Conservation (phyloP, 176 grass and related monocot genomes). For the Microstegium vimineum region DNA sequence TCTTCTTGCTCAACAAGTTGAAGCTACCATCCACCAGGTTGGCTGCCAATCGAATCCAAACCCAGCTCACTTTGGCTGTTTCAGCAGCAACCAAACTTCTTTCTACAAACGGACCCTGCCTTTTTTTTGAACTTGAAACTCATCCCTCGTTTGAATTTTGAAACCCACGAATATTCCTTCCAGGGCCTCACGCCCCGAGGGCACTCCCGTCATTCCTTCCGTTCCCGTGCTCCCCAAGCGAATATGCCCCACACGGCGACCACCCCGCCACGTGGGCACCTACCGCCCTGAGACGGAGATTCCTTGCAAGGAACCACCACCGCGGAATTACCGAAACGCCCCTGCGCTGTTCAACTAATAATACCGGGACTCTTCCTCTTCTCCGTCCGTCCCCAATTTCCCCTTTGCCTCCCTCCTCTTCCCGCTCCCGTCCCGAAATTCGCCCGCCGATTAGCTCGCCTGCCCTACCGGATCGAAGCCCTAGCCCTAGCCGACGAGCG, state of each 20-base stretch:
- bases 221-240: background rate
- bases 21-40: too few species aligned
- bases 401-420: background rate
- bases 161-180: slow-evolving; percentile 1
- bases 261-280: background rate
- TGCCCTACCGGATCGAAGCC: background rate
- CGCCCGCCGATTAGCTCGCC: background rate
- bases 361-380: background rate
- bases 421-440: slow-evolving; percentile 22
- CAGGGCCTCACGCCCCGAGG: background rate
- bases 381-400: background rate
- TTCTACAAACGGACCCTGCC: background rate
- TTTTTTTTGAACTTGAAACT: background rate
- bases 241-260: background rate
- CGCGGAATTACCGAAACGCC: background rate
- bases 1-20: slow-evolving; percentile 15
- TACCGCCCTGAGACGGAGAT: background rate
- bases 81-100: background rate
- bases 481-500: slow-evolving; percentile 14
- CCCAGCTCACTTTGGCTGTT: background rate
- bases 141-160: background rate
- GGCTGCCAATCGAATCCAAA: background rate
- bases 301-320: background rate
- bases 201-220: background rate
- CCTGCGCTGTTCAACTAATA: background rate